These are phyloP conservation scores for Glycine soja DNA, from an alignment of 306 rosid genomes.

Conservation along the genomic window DNA sequence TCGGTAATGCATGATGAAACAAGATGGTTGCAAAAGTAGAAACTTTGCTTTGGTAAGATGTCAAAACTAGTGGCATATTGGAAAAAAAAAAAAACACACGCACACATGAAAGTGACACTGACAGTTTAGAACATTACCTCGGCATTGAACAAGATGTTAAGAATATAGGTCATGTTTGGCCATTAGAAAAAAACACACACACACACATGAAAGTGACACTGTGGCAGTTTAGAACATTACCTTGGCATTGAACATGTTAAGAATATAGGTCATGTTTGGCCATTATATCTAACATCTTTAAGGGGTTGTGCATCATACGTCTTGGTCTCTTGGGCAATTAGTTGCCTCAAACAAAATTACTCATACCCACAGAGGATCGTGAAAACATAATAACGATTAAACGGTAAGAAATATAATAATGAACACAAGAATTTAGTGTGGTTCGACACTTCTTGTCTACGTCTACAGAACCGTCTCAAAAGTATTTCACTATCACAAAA, in stretches of 20 bases:
- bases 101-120: neutral
- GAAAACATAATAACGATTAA: no score
- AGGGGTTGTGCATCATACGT: no score
- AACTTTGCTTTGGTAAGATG: neutral
- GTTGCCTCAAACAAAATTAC: no score
- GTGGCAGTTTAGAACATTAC: slow-evolving; percentile 13
- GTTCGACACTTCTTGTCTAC: no score
- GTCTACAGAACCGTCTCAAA: no score
- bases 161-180: slow-evolving; percentile 7
- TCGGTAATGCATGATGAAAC: neutral
- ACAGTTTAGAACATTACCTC: slow-evolving; percentile 17
- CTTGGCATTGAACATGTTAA: neutral
- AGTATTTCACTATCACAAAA: no score
- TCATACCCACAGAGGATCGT: no score
- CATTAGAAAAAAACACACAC: neutral
- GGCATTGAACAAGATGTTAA: neutral
- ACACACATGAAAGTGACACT: neutral
- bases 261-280: slow-evolving; percentile 7
- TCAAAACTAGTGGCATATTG: slow-evolving; percentile 1
- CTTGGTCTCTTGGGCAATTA: no score
- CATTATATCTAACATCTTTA: neutral
- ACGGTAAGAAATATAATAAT: no score
- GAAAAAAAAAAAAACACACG: slow-evolving; percentile 9
- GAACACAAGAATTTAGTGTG: no score
- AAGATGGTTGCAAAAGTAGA: slow-evolving; percentile 24